Conservation (phyloP, 1,284 basidiomycete species). For the Rhodotorula sp. region DNA sequence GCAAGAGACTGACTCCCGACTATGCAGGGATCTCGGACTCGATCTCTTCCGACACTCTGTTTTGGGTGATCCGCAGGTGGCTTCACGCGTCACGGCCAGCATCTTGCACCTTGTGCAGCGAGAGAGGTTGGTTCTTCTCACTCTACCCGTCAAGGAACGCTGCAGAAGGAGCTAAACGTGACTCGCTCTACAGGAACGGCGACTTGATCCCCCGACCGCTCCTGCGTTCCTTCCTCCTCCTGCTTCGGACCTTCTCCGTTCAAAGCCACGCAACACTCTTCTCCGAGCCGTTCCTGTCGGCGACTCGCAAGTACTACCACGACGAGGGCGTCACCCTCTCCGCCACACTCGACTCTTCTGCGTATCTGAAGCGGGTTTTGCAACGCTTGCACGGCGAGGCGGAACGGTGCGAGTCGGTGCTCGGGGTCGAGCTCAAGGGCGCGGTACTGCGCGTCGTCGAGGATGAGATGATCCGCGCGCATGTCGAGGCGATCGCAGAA, state of each 20-base stretch:
- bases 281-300: conserved; percentile 36
- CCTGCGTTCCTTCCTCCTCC: conserved; percentile 32
- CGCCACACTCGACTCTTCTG: conserved; percentile 31
- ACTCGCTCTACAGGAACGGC: conserved; percentile 30
- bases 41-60: conserved; percentile 43
- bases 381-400: conserved; percentile 59
- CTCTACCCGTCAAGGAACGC: too few relatives aligned
- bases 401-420: conserved; percentile 56
- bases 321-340: conserved; percentile 13
- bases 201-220: conserved; percentile 29
- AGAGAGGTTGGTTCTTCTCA: conserved; percentile 33
- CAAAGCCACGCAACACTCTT: conserved; percentile 31
- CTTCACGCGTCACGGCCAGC: conserved; percentile 17
- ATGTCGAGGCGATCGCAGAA: conserved; percentile 38
- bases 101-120: conserved; percentile 23
- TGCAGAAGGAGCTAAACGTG: not conserved
- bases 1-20: not conserved
- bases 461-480: conserved; percentile 36
- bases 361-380: conserved; percentile 60
- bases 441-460: conserved; percentile 31
- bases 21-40: conserved; percentile 44
- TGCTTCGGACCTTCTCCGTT: conserved; percentile 38
- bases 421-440: conserved; percentile 45
- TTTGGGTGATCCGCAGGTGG: conserved; percentile 30
- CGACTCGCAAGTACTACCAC: conserved; percentile 24